Evolutionary conservation across 2,329 filamentous ascomycete species (phyloP), one percentile per base, ranked within the genome.

Genomic region (Ascochyta clinopodiicola): DNA sequence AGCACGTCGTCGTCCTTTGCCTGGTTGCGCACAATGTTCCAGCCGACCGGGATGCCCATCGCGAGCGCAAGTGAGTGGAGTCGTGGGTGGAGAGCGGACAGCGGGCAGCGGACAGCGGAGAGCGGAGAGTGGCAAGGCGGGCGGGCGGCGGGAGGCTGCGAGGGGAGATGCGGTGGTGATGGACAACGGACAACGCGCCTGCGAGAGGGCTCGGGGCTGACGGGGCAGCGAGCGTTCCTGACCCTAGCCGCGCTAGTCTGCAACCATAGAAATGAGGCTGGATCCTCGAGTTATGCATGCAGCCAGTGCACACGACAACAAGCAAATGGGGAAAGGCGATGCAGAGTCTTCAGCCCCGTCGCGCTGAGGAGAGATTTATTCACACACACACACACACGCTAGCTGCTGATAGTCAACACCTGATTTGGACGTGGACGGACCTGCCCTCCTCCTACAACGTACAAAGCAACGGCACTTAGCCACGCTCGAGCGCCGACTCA

Each of bases 11-110:
- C 79, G 22, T 73, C 71, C 57, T 59, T 63, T 51, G 78, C 76
- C 56, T 79, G 74, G 43, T 82, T 68, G 83, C 81, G 71, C 79
- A 79, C 78, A 80, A 87, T 75, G 51, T 67, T 67, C 64, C 64
- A 68, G 51, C 64, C 64, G 59, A 86, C 80, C 59, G 79, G 81
- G 66, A 82, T 77, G 64, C 81, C 81, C 80, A 82, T 83, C 50
- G 67, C 61, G 59, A 58, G 25, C 38, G 17, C 13, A 27, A 49
- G 42, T 43, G 45, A 40, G 45, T 57, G 45, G 54, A 36, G 17
- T 31, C 13, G 50, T 46, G 62, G 63, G 61, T 59, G 53, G 51
- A 56, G 58, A 44, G 44, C 47, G 60, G 55, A 56, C 57, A 44
- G 44, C 47, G 60, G 55, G 12, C 31, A 31, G 27, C 27, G 27